Evolutionary conservation across 129 eudicot species (phyloP), one percentile per base, ranked within the genome.

Genomic region (Chrysanthemum seticuspe): DNA sequence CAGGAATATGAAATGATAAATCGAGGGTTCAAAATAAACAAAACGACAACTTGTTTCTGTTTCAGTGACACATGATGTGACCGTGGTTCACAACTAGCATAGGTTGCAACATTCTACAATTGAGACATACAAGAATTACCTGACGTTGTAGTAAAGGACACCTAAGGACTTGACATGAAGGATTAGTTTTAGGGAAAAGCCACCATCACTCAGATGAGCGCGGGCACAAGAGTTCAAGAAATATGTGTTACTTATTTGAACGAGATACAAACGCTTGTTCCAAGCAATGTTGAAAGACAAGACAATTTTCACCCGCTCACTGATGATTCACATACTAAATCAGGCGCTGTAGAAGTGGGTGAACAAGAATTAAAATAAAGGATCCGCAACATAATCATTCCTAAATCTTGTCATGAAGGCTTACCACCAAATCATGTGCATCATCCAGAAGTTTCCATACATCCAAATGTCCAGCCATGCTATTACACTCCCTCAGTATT

Each of bases 401-500:
- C 87, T 84, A 84, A 61, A 89, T 81, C 87, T 90, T 90, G 73
- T 87, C 90, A 72, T 90, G 90, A 11, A 90, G 88, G 11, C 80
- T 87, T 25, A 85, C 89, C 62, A 90, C 96, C 93, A 90, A 76
- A 47, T 90, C 96, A 76, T 90, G 96, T 1, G 97, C 97, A 79
- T 87, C 97, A 60, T 90, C 94, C 31, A 90, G 68, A 62, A 90
- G 97, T 69, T 83, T 90, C 97, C 97, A 90, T 19, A 90, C 94
- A 63, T 90, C 97, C 66, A 90, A 71, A 65, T 85, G 87, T 27
- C 97, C 97, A 25, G 94, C 89, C 97, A 90, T 87, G 81, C 82
- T 77, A 73, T 90, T 85, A 70, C 97, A 90, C 83, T 87, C 97
- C 87, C 83, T 81, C 84, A 90, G 67, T 44, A 90, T 90, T 12